phyloP scores from a whole-genome alignment of 2,329 filamentous ascomycete species.

The Diaporthe batatas region DNA sequence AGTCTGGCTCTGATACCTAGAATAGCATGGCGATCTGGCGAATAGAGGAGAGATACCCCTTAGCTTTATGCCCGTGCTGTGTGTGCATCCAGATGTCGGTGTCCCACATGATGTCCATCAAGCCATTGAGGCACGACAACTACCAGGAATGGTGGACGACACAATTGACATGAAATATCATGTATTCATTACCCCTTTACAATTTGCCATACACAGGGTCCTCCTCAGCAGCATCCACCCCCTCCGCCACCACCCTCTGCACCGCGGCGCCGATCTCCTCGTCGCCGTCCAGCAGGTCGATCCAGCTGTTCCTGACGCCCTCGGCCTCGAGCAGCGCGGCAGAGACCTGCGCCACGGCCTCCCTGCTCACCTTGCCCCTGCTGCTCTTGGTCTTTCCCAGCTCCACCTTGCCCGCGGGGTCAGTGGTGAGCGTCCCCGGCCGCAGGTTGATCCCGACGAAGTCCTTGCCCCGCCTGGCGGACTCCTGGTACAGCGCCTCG shows the following conservation, averaged over 20 bases:
- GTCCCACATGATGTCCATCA: not conserved
- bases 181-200: not conserved
- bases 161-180: not conserved
- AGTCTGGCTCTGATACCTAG: not conserved
- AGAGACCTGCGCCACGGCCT: constrained; percentile 71
- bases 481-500: constrained; percentile 65
- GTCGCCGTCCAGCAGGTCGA: constrained; percentile 68
- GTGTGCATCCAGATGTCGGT: not conserved
- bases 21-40: constrained; percentile 14
- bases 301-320: constrained; percentile 63
- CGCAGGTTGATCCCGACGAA: constrained; percentile 67
- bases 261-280: constrained; percentile 64
- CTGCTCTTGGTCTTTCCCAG: constrained; percentile 60
- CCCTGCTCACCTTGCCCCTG: constrained; percentile 63
- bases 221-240: constrained; percentile 66
- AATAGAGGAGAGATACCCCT: constrained; percentile 38
- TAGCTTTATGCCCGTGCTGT: not conserved
- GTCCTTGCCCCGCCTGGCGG: constrained; percentile 53
- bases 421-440: constrained; percentile 63
- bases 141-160: not conserved
- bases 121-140: too few relatives aligned
- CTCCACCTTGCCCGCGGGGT: constrained; percentile 61
- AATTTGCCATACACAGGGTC: constrained; percentile 54
- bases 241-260: constrained; percentile 61
- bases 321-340: constrained; percentile 66